Evolutionary conservation across 495 filamentous ascomycete genomes (phyloP), one percentile per base, ranked within the genome.

Genomic region (Friedmanniomyces simplex): DNA sequence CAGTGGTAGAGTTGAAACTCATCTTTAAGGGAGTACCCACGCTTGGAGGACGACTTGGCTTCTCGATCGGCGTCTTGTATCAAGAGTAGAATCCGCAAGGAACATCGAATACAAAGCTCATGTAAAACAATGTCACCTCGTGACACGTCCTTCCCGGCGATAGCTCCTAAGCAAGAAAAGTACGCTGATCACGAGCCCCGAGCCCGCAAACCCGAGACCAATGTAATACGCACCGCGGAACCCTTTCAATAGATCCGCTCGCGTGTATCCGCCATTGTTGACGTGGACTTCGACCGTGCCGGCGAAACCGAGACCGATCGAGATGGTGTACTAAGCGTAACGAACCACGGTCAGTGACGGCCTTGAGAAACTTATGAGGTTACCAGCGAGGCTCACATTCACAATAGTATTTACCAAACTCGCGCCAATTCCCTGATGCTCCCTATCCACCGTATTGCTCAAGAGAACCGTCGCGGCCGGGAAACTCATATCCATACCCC

Each of bases 391-490:
- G 34, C 34, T 37, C 34, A 37, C 34, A 56, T 87, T 85, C 48
- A 85, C 78, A 5, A 81, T 69, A 0, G 82, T 86, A 42, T 72
- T 81, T 11, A 86, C 78, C 22, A 89, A 66, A 14, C 73, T 77
- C 0, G 79, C 80, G 5, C 78, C 82, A 16, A 85, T 70, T 7
- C 84, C 84, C 66, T 87, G 82, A 62, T 86, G 77, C 52, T 83
- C 73, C 36, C 72, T 73, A 3, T 68, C 69, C 53, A 86, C 71
- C 8, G 74, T 69, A 57, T 83, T 77, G 49, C 74, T 79, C 11
- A 85, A 69, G 16, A 87, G 71, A 2, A 87, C 69, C 5, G 77
- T 82, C 0, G 71, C 72, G n/a, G 77, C 74, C 0, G 81, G 80
- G 56, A 86, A 83, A 1, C 68, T 73, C 66, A 83, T 77, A 63